Evolutionary conservation across 345 rosid species (phyloP).

Genomic region (Lumnitzera racemosa): DNA sequence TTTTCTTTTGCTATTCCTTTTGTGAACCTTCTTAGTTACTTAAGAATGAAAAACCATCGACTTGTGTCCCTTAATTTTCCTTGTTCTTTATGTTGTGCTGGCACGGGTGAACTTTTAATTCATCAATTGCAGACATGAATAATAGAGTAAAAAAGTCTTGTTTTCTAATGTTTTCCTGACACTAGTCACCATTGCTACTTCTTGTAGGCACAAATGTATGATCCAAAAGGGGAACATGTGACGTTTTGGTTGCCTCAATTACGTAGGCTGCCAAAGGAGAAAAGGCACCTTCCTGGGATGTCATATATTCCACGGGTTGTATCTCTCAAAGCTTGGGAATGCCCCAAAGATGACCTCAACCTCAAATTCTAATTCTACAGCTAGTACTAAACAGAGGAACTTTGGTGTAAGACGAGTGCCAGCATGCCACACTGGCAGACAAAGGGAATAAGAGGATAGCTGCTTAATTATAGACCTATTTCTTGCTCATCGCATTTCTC

Average conservation of each 20-base stretch:
- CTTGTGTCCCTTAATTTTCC: too few relatives aligned
- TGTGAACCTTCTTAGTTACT: not conserved
- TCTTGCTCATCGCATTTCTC: too few relatives aligned
- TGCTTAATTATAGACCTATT: too few relatives aligned
- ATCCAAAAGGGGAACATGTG: slow-evolving; percentile 75
- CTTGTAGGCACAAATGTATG: slow-evolving; percentile 64
- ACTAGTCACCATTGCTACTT: not conserved
- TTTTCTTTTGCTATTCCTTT: not conserved
- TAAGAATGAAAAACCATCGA: too few relatives aligned
- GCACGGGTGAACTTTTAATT: not conserved
- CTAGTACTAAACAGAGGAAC: too few relatives aligned
- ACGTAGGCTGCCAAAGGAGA: slow-evolving; percentile 46
- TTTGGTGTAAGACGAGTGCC: too few relatives aligned
- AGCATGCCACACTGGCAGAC: too few relatives aligned
- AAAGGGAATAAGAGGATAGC: too few relatives aligned
- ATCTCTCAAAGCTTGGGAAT: slow-evolving; percentile 53
- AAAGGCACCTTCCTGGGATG: slow-evolving; percentile 55
- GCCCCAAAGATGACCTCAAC: not conserved
- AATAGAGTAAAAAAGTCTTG: too few relatives aligned
- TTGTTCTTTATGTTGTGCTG: too few relatives aligned
- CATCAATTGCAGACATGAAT: too few relatives aligned
- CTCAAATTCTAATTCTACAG: too few relatives aligned
- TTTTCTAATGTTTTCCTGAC: not conserved
- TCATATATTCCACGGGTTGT: slow-evolving; percentile 51
- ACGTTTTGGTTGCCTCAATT: slow-evolving; percentile 73